Evolutionary conservation across 345 rosid genomes (phyloP), one percentile per base, ranked within the genome.

Genomic region (Durio zibethinus): DNA sequence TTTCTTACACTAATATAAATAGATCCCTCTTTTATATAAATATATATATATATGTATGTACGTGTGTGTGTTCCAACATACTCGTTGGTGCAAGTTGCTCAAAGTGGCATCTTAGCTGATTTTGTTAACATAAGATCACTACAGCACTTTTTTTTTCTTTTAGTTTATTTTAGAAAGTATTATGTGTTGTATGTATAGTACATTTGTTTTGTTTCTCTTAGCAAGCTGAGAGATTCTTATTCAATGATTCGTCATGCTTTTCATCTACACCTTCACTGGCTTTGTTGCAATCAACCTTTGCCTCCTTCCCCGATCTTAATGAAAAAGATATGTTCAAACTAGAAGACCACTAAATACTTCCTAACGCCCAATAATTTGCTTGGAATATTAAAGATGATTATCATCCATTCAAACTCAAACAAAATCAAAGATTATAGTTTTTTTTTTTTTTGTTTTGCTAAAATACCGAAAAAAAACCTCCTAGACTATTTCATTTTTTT

Each of bases 21-120:
- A n/a, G n/a, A n/a, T n/a, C n/a, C n/a, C n/a, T n/a, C n/a, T n/a
- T n/a, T n/a, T n/a, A n/a, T n/a, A n/a, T n/a, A n/a, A n/a, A n/a
- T n/a, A n/a, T n/a, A n/a, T n/a, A n/a, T n/a, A n/a, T n/a, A n/a
- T n/a, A n/a, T n/a, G n/a, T n/a, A n/a, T n/a, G n/a, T n/a, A n/a
- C n/a, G n/a, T n/a, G n/a, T n/a, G n/a, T n/a, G 66, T 61, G 63
- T 70, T 64, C 87, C 87, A 86, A 79, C 87, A 84, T 33, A 67
- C 10, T 78, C 87, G 89, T 83, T 79, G 84, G 62, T 53, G 85
- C 87, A 82, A 45, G 73, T 69, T 69, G 78, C 82, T 61, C 43
- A 53, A 76, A 82, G 45, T 84, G 84, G 84, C n/a, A 82, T 84
- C 89, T 68, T 23, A 73, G 48, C 69, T 78, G 78, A 71, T 69